Evolutionary conservation across 257 asterid species (phyloP).

Genomic region (Haberlea rhodopensis): DNA sequence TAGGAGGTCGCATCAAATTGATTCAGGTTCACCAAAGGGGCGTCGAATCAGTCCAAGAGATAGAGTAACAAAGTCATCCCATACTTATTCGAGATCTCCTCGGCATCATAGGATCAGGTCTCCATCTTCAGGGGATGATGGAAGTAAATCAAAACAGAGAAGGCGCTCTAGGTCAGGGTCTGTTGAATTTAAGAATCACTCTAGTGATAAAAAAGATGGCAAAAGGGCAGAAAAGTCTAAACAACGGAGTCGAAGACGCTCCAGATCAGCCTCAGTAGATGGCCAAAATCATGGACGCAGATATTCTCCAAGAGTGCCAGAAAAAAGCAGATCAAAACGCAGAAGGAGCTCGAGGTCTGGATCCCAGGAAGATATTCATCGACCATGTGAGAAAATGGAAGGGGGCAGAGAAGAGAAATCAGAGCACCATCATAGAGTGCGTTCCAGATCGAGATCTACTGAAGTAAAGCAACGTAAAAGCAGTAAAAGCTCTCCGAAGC

Average conservation of each 20-base stretch:
- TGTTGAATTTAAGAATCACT: conserved; percentile 51
- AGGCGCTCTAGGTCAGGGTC: conserved; percentile 75
- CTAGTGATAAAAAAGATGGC: conserved; percentile 49
- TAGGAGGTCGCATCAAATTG: conserved; percentile 59
- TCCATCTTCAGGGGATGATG: conserved; percentile 59
- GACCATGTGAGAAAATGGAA: conserved; percentile 40
- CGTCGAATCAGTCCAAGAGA: conserved; percentile 50
- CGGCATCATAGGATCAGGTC: conserved; percentile 55
- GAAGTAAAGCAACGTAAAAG: conserved; percentile 46
- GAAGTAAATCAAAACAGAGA: conserved; percentile 54
- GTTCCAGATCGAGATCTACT: conserved; percentile 55
- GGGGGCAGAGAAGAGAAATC: conserved; percentile 61
- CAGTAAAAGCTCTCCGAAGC: conserved; percentile 42
- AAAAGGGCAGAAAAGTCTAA: conserved; percentile 49
- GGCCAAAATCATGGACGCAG: conserved; percentile 38
- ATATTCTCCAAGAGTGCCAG: conserved; percentile 47
- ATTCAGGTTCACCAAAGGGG: conserved; percentile 57
- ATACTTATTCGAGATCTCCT: conserved; percentile 65
- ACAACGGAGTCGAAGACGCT: conserved; percentile 45
- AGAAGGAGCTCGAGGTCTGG: conserved; percentile 56
- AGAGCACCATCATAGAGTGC: conserved; percentile 44
- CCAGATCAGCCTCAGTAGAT: conserved; percentile 60
- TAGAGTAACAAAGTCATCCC: conserved; percentile 54
- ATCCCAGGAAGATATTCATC: conserved; percentile 57
- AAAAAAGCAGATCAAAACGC: conserved; percentile 54